phyloP scores from a whole-genome alignment of 139 green algal species.

The Chlorella sorokiniana region DNA sequence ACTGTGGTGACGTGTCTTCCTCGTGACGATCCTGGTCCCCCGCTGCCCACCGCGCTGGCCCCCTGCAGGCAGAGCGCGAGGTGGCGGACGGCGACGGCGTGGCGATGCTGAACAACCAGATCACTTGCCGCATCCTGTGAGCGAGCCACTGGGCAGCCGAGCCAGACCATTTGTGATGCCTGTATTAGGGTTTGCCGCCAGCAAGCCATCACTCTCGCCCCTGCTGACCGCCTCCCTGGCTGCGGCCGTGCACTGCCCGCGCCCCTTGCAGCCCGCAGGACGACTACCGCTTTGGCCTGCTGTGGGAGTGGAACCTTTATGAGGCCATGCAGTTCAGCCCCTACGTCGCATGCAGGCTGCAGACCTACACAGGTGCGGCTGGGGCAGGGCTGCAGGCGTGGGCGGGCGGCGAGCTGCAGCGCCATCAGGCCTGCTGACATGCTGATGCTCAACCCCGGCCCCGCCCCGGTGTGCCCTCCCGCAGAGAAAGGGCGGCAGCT shows the following conservation, averaged over 20 bases:
- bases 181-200: too few species aligned
- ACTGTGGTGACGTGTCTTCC: too few species aligned
- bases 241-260: too few species aligned
- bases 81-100: conserved; percentile 23
- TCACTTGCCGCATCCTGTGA: conserved; percentile 41
- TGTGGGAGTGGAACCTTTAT: conserved; percentile 87
- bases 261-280: conserved; percentile 42
- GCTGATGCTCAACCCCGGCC: not conserved
- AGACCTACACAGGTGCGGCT: conserved; percentile 67
- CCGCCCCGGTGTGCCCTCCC: not conserved
- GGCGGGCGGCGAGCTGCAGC: not conserved
- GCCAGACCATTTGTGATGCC: too few species aligned
- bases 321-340: conserved; percentile 81
- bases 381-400: not conserved
- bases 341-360: conserved; percentile 82
- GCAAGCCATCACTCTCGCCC: too few species aligned
- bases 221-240: not conserved
- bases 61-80: conserved; percentile 24
- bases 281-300: conserved; percentile 64
- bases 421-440: not conserved
- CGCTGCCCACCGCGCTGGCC: not conserved
- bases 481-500: conserved; percentile 64
- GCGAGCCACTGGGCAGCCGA: conserved; percentile 2
- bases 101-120: conserved; percentile 29
- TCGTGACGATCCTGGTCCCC: not conserved